Base-by-base conservation (phyloP, 352 stramenopile species). In the Globisporangium spinosum region DNA sequence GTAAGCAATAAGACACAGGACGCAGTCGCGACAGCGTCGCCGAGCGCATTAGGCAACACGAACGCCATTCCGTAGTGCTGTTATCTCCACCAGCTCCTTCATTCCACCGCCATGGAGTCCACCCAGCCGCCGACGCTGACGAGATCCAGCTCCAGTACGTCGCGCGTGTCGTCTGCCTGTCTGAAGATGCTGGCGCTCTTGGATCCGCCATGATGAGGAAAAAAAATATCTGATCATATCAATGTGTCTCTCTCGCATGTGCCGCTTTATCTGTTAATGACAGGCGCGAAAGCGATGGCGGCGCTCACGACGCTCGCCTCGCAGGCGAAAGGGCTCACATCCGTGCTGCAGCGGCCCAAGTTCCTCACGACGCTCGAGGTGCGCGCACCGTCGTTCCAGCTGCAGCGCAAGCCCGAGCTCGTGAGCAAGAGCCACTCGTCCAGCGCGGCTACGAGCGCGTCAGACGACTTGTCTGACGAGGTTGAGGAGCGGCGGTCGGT, bases 311-410 rank as follows among this genome's bases (percentile, higher is more conserved):
- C 60, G 7, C 53, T 72, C 22, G 67, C 62, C 4, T 34, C 62
- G 54, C 67, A 72, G 25, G 67, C 67, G 38, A 67, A 64, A 56
- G 67, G 67, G 22, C 23, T 72, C 62, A 66, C 67, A 9, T 63
- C 67, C 5, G 55, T 45, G 40, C 55, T 72, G 12, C 67, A 67
- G 27, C 51, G 67, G 8, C 67, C 67, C 40, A 72, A 68, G 47
- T 67, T 68, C n/a, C 51, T 70, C 20, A 53, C 58, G 13, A 34
- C 35, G 43, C 43, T 51, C 17, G 43, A 51, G 17, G 43, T 51
- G 43, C 43, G 43, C 17, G 3, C 20, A 13, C 25, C 35, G 43
- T 35, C n/a, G 1, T 34, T 49, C n/a, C 58, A 71, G 67, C 22
- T 12, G n/a, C 58, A 64, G 22, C 9, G 32, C n/a, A 38, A 59